Base-by-base conservation (phyloP, 352 stramenopile species). In the Phytopythium boreale region DNA sequence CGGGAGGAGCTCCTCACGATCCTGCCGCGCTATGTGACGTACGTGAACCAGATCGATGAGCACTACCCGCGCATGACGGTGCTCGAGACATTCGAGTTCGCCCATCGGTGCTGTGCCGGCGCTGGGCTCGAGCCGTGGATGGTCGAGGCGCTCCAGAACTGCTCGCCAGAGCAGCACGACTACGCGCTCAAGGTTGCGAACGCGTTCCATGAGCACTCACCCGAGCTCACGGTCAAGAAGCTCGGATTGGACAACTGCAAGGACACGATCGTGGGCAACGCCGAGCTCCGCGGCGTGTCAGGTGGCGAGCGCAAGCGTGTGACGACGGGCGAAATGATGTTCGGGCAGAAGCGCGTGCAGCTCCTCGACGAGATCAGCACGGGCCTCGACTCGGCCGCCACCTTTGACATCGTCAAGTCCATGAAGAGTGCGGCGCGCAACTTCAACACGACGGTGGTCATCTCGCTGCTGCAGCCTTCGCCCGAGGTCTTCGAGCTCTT, bases 331-430 rank as follows among this genome's bases (percentile, higher is more conserved):
- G 88, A 89, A 53, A 89, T 95, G 61, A 56, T 94, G 22, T 72
- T 97, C 10, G 93, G 84, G 0, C 70, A 87, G 50, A 90, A 90
- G 43, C 61, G 68, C 4, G 72, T 94, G 26, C 62, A 91, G 20
- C 36, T 97, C 0, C 75, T 97, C 24, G 91, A 98, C 68, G 75
- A 89, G 64, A 88, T 90, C 72, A 88, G 74, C 52, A 90, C 82
- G 8, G 81, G 81, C 8, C 75, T 91, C 49, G 63, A 62, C 34
- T 43, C 56, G 24, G 56, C 56, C 17, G 41, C 56, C 4, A 62
- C 56, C 0, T 62, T 62, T 64, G 90, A 98, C 56, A 98, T 98
- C 59, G 84, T 89, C 59, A 87, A 92, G 51, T 74, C 88, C 7
- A 62, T 97, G 8, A 80, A 76, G 37, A 79, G 80, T 60, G 67